Base-by-base conservation (phyloP, 139 green algal genomes). In the Microglena sp. region DNA sequence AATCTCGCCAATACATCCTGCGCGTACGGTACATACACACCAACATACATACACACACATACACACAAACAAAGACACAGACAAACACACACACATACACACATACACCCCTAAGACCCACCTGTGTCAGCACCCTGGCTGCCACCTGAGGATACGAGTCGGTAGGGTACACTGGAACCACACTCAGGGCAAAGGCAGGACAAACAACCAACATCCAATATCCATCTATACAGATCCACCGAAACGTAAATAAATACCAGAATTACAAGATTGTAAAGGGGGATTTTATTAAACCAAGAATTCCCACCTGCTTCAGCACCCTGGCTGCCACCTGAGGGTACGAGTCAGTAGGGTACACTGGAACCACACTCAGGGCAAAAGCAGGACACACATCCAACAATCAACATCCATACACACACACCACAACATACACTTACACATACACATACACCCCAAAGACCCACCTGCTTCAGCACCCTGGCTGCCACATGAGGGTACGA, bases 241-340 rank as follows among this genome's bases (percentile, higher is more conserved):
- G n/a, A n/a, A n/a, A n/a, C n/a, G n/a, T n/a, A n/a, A n/a, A n/a
- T n/a, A n/a, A n/a, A n/a, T n/a, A n/a, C n/a, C n/a, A n/a, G n/a
- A n/a, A n/a, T n/a, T n/a, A n/a, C n/a, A n/a, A n/a, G n/a, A n/a
- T n/a, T n/a, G n/a, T n/a, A n/a, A n/a, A n/a, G n/a, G n/a, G n/a
- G n/a, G n/a, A n/a, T n/a, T n/a, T n/a, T n/a, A n/a, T n/a, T n/a
- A n/a, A 46, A 8, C 40, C 8, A 46, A 11, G 8, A 46, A 8
- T 46, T 36, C 70, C n/a, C 63, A 89, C 89, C 84, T 96, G 46
- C 64, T 86, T 71, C 3, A 99, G 80, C 44, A 99, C 92, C 0
- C 85, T 64, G 4, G 77, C 80, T 7, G 90, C 90, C 60, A 99
- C 60, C 54, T 86, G 69, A 63, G 87, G 64, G 0, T 86, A 76